phyloP scores from a whole-genome alignment of 257 asterid species.

The Plantago elongata region DNA sequence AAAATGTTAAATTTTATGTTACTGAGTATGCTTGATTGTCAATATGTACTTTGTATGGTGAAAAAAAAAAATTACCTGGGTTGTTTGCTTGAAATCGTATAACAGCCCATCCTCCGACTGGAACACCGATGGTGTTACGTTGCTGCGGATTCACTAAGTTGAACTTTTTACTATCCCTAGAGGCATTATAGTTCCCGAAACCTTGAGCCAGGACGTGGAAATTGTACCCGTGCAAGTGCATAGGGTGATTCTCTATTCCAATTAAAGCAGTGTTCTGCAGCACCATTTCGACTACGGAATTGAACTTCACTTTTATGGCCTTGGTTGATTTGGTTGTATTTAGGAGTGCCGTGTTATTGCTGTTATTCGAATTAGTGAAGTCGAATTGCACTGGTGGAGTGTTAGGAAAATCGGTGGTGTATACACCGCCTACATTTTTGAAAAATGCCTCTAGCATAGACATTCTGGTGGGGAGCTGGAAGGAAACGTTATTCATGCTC shows the following conservation, averaged over 20 bases:
- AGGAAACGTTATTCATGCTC: conserved; percentile 71
- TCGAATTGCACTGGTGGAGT: conserved; percentile 44
- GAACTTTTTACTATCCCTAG: conserved; percentile 29
- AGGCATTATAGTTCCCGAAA: conserved; percentile 43
- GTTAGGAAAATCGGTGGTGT: conserved; percentile 48
- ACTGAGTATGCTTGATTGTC: not conserved
- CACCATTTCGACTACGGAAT: conserved; percentile 43
- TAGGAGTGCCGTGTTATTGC: conserved; percentile 23
- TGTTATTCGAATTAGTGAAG: conserved; percentile 32
- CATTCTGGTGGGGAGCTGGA: conserved; percentile 37
- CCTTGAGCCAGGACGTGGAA: conserved; percentile 58
- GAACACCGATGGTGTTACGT: conserved; percentile 60
- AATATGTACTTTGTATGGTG: not conserved
- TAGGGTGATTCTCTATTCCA: conserved; percentile 49
- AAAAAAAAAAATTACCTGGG: conserved; percentile 39
- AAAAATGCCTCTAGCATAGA: conserved; percentile 59
- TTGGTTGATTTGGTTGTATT: conserved; percentile 40
- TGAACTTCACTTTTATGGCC: conserved; percentile 43
- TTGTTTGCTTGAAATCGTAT: conserved; percentile 50
- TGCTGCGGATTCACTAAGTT: conserved; percentile 46
- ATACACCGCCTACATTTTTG: conserved; percentile 35
- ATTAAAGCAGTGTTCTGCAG: conserved; percentile 48
- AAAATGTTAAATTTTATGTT: not conserved
- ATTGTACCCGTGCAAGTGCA: conserved; percentile 58
- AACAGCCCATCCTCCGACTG: conserved; percentile 67